These are phyloP conservation scores for Dactylella cylindrospora DNA, from an alignment of 2,329 filamentous ascomycete species.

Conservation along the genomic window DNA sequence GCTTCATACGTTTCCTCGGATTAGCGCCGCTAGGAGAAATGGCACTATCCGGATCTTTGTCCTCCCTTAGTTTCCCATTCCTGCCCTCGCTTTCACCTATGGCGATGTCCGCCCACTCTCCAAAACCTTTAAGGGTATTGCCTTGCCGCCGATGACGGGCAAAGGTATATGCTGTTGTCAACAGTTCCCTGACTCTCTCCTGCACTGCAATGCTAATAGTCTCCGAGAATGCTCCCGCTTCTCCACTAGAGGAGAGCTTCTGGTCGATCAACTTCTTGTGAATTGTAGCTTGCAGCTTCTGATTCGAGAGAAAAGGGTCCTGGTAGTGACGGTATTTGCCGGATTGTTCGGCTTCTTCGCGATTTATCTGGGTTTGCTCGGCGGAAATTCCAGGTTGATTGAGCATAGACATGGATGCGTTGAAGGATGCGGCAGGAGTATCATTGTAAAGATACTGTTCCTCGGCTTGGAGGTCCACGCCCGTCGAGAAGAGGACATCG, in stretches of 20 bases:
- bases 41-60: slow-evolving; percentile 10
- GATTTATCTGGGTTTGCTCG: slow-evolving; percentile 12
- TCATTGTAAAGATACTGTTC: slow-evolving; percentile 48
- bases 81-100: slow-evolving; percentile 29
- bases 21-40: slow-evolving; percentile 14
- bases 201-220: slow-evolving; percentile 28
- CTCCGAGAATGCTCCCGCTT: slow-evolving; percentile 18
- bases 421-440: slow-evolving; percentile 32
- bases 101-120: slow-evolving; percentile 34
- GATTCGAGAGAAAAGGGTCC: slow-evolving; percentile 22
- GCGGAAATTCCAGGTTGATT: slow-evolving; percentile 10
- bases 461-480: slow-evolving; percentile 49
- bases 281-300: slow-evolving; percentile 2
- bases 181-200: slow-evolving; percentile 25
- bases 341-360: slow-evolving; percentile 25
- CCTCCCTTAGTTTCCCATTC: slow-evolving; percentile 21
- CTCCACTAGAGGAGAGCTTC: slow-evolving; percentile 13
- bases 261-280: slow-evolving; percentile 15
- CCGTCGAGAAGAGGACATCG: slow-evolving; percentile 49
- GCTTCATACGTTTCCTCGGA: slow-evolving; percentile 28
- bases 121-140: slow-evolving; percentile 25
- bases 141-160: slow-evolving; percentile 30
- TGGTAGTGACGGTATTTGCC: slow-evolving; percentile 29
- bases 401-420: not conserved
- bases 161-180: slow-evolving; percentile 14